Evolutionary conservation across 106 monocot species (phyloP), one percentile per base, ranked within the genome.

Genomic region (Platanthera guangdongensis): DNA sequence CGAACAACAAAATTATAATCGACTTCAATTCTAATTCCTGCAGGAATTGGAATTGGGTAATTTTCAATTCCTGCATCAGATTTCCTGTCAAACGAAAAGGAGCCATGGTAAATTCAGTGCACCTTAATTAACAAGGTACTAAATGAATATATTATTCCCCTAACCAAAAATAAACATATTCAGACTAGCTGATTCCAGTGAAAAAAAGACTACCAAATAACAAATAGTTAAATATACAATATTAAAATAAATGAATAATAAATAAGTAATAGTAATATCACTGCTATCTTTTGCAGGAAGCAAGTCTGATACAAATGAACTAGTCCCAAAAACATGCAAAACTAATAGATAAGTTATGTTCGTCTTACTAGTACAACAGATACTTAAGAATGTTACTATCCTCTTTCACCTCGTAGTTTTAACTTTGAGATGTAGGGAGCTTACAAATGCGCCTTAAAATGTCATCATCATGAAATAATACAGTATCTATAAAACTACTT

Each of bases 51-150:
- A 25, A 25, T 25, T 25, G 0, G 25, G 25, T 25, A 0, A 25
- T 0, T 25, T 25, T 25, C 25, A 25, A 25, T 25, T 25, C 25
- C 25, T 25, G 25, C 25, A 25, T 25, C 25, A 25, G 25, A 25
- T 25, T 25, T 25, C 25, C 25, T 25, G 25, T 25, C 25, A 25
- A 25, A 25, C 25, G 25, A 25, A 25, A 25, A 25, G 25, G 25
- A 25, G 25, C 25, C 39, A 1, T 53, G 22, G 19, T 59, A n/a
- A 4, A 59, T 14, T 19, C 18, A 18, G 59, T 59, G 15, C n/a
- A n/a, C 59, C 59, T 19, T n/a, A 59, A 59, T 67, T 67, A 67
- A 67, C 67, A 46, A 69, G 46, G 14, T 69, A 16, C 45, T 69
- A 47, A 47, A 69, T 0, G 6, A 45, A 39, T 47, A 1, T 46